phyloP scores from a whole-genome alignment of 495 filamentous ascomycete species.

The Corynascus novoguineensis region DNA sequence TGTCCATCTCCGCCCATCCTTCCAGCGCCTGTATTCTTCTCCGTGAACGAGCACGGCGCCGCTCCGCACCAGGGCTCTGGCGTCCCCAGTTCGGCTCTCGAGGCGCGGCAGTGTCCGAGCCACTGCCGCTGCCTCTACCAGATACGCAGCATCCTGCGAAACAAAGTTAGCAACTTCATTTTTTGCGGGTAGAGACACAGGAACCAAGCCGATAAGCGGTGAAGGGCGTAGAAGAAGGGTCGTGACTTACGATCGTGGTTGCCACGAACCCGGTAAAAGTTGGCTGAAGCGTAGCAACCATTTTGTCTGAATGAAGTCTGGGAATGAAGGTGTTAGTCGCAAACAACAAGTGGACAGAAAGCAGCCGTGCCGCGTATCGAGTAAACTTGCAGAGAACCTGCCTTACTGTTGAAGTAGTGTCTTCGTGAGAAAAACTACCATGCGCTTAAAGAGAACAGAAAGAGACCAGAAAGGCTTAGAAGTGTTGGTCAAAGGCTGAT shows the following conservation, averaged over 20 bases:
- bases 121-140: not conserved
- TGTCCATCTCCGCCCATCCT: conserved; percentile 84
- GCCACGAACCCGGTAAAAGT: conserved; percentile 64
- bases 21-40: conserved; percentile 91
- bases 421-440: no score
- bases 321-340: not conserved
- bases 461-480: no score
- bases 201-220: no score
- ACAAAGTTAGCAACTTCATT: not conserved
- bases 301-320: not conserved
- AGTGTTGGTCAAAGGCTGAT: no score
- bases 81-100: not conserved
- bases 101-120: not conserved
- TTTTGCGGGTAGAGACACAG: no score
- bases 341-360: no score
- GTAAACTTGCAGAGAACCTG: no score
- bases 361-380: no score
- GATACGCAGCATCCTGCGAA: not conserved
- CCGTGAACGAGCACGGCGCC: conserved; percentile 85
- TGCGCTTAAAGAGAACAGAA: no score
- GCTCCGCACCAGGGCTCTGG: conserved; percentile 52
- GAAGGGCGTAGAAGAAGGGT: no score
- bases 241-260: conserved; percentile 66
- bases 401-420: no score
- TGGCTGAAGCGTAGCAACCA: conserved; percentile 21